phyloP scores from a whole-genome alignment of 495 filamentous ascomycete species.

The Aspergillus mulundensis region DNA sequence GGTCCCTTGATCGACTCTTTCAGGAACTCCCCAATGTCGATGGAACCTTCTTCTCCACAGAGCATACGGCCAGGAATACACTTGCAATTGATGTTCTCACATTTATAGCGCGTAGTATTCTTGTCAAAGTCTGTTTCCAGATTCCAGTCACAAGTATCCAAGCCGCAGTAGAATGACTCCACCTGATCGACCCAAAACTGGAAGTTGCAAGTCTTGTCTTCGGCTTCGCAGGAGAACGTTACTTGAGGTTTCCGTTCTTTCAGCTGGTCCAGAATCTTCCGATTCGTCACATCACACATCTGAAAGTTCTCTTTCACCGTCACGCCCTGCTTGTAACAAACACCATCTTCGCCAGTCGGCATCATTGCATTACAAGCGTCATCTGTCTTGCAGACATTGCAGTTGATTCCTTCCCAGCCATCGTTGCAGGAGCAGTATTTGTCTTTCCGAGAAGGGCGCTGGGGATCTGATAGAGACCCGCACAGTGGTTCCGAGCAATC shows the following conservation, averaged over 20 bases:
- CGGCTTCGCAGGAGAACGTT: conserved; percentile 85
- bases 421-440: conserved; percentile 81
- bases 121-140: conserved; percentile 61
- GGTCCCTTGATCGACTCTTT: conserved; percentile 76
- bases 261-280: conserved; percentile 82
- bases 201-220: conserved; percentile 75
- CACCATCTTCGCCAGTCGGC: conserved; percentile 70
- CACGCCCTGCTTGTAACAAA: conserved; percentile 87
- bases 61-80: conserved; percentile 91
- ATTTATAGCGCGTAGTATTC: conserved; percentile 81
- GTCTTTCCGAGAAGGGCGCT: conserved; percentile 65
- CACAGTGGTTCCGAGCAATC: conserved; percentile 87
- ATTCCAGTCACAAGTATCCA: conserved; percentile 74
- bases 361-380: conserved; percentile 81
- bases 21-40: conserved; percentile 90
- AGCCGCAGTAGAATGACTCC: conserved; percentile 93
- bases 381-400: conserved; percentile 87
- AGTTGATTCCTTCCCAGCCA: conserved; percentile 98
- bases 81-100: conserved; percentile 76
- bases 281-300: conserved; percentile 96
- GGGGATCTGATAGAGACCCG: conserved; percentile 73
- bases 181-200: conserved; percentile 95
- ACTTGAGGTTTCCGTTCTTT: conserved; percentile 82
- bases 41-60: conserved; percentile 83
- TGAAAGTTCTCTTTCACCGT: conserved; percentile 93